Base-by-base conservation (phyloP, 1,284 basidiomycete species). In the Baeospora myosura region DNA sequence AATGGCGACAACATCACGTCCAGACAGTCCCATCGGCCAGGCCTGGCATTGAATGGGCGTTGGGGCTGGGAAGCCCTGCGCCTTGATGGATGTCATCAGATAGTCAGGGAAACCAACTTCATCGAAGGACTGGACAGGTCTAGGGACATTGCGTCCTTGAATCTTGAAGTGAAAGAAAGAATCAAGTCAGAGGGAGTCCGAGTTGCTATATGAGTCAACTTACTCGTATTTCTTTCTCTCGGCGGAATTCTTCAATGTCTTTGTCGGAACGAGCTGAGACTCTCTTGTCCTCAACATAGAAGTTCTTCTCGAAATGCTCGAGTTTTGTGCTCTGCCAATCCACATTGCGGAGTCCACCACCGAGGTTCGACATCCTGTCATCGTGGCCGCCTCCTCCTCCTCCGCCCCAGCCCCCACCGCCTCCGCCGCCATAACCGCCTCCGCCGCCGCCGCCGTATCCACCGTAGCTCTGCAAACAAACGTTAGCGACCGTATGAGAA, bases 31-130 rank as follows among this genome's bases (percentile, higher is more conserved):
- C 89, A 97, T 96, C 1, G 94, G 94, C 94, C 94, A 98, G 8
- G 94, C 89, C 63, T 98, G 95, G 58, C 93, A 95, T 64, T 98
- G 95, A 58, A 98, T 98, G 41, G 96, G 81, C 2, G 93, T 93
- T 0, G 95, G 95, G 3, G 75, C 63, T 35, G 76, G 64, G 68
- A 98, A 98, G 41, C 95, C 95, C 67, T 96, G 91, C 22, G 90
- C 88, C 51, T 78, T 83, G 63, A 98, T 95, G 47, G 95, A 92
- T 42, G 78, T 68, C 80, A 97, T 81, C 52, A 98, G 81, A 65
- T 98, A 98, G 54, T 97, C 92, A 28, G 95, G 95, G 69, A 94
- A 95, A 44, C 89, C 93, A 52, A 85, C 81, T 68, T 98, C 95
- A 43, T 97, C 92, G 59, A 98, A 98, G 33, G 81, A 78, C 42